A percentile compares a stretch with the other conserved stretches of the same genome.
Conservation (phyloP, 306 rosid species). For the Inga leiocalycina region DNA sequence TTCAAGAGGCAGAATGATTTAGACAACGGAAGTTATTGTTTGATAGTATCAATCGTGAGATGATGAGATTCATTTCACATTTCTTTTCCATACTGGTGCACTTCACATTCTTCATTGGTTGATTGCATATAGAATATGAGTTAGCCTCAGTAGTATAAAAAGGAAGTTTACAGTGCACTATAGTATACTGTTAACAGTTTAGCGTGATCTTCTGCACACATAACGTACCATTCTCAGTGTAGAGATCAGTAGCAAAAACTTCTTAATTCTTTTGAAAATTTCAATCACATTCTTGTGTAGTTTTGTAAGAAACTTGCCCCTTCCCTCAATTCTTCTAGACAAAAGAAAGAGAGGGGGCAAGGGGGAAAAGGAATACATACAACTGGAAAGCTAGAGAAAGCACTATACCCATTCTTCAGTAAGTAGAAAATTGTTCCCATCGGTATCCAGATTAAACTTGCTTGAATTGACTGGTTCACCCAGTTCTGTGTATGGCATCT, state of each 20-base stretch:
- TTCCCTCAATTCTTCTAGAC: constrained; percentile 5
- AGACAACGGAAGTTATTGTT: not conserved
- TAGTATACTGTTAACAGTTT: not conserved
- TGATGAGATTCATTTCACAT: constrained; percentile 24
- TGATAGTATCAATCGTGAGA: constrained; percentile 19
- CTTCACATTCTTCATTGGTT: constrained; percentile 26
- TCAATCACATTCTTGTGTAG: constrained; percentile 4
- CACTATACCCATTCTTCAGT: constrained; percentile 43
- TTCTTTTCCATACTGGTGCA: constrained; percentile 3
- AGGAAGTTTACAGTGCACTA: constrained; percentile 1
- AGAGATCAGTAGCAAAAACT: not conserved
- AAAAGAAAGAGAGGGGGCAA: not conserved
- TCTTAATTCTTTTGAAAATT: not conserved
- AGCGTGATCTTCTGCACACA: not conserved
- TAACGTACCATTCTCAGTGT: not conserved
- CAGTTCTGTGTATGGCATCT: constrained; percentile 36
- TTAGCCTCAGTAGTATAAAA: not conserved
- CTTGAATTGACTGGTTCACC: constrained; percentile 37
- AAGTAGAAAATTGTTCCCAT: constrained; percentile 29
- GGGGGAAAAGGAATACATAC: constrained; percentile 25
- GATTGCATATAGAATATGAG: not conserved
- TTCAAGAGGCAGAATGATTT: constrained; percentile 5
- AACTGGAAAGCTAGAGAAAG: constrained; percentile 45
- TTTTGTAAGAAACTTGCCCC: not conserved
- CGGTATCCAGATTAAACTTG: constrained; percentile 29